Base-by-base conservation (phyloP, 1,139 yeast species). In the Blastobotrys petasosporus region DNA sequence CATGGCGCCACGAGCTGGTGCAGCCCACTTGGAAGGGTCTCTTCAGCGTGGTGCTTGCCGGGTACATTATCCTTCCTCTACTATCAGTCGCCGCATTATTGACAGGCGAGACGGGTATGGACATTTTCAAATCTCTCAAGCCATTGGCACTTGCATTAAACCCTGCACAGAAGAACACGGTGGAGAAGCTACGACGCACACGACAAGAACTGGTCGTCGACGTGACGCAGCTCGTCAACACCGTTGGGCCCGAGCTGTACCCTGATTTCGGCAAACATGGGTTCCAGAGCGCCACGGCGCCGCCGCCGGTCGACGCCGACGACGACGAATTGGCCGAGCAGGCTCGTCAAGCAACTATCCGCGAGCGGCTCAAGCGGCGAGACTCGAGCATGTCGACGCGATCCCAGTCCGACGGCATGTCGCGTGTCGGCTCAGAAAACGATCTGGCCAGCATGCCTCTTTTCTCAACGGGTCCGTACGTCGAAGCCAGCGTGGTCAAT, bases 21-120 rank as follows among this genome's bases (percentile, higher is more conserved):
- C 53, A 54, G 7, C 35, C 50, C 37, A 37, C 48, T 32, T 52
- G 51, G 39, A 39, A 46, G 20, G 30, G 28, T 9, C 13, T 39
- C n/a, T 13, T 29, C 11, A 35, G 53, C 29, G 67, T 77, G 28
- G 80, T 81, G 69, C 39, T 71, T 16, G 59, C 66, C 3, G 70
- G 79, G 43, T 78, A 80, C 60, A 54, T 76, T 37, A 65, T 77
- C 42, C 78, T 92, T 48, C 87, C 84, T 0, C 62, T 76, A 34
- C 79, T 90, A 25, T 85, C 97, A 1, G 90, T 86, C 62, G 80
- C 95, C 17, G 95, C 97, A 0, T 72, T 92, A 54, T 73, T 85
- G 20, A 80, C 88, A 46, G 97, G 98, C 44, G 98, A 92, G 61
- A 85, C 83, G 54, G 97, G 98, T 16, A 74, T 86, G 77, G 97